These are phyloP conservation scores for Phytophthora europaea DNA, from an alignment of 352 stramenopile species.

Conservation along the genomic window DNA sequence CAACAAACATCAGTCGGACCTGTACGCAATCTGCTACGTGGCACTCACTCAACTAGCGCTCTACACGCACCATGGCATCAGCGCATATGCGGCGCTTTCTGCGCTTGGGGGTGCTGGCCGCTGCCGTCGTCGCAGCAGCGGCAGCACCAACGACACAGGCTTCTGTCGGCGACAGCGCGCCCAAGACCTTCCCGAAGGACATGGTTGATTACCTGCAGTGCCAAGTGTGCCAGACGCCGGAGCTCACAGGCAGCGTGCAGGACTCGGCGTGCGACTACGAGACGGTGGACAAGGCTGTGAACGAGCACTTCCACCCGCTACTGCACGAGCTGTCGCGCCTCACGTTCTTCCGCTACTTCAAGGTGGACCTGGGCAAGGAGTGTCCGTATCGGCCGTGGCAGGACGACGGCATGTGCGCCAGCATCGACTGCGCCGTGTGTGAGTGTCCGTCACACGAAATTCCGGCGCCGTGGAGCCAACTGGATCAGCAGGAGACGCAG, in stretches of 20 bases:
- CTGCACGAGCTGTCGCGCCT: slow-evolving; percentile 80
- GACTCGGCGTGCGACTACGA: slow-evolving; percentile 90
- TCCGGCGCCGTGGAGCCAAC: slow-evolving; percentile 78
- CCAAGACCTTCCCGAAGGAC: slow-evolving; percentile 59
- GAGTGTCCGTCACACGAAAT: slow-evolving; percentile 92
- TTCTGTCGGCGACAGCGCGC: slow-evolving; percentile 5
- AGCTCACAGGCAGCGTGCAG: slow-evolving; percentile 82
- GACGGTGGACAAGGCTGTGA: slow-evolving; percentile 86
- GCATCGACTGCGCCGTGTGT: slow-evolving; percentile 91
- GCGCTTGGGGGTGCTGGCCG: slow-evolving; percentile 12
- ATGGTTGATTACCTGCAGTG: slow-evolving; percentile 86
- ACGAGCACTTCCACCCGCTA: slow-evolving; percentile 85
- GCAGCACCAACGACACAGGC: background rate
- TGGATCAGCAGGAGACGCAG: slow-evolving; percentile 57
- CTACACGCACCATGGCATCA: slow-evolving; percentile 9
- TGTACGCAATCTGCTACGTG: slow-evolving; percentile 21
- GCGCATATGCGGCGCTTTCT: slow-evolving; percentile 15
- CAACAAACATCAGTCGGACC: background rate
- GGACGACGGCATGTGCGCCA: slow-evolving; percentile 92
- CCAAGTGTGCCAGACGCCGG: slow-evolving; percentile 83
- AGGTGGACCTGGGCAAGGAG: slow-evolving; percentile 91
- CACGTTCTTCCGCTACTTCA: slow-evolving; percentile 96
- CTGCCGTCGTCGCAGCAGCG: slow-evolving; percentile 3
- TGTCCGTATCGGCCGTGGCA: slow-evolving; percentile 90
- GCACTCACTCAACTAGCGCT: slow-evolving; percentile 8